A percentile compares a stretch with the other conserved stretches of the same genome.
These are phyloP conservation scores for Lactifluus echinatus DNA, from an alignment of 768 basidiomycete genomes.

Conservation along the genomic window DNA sequence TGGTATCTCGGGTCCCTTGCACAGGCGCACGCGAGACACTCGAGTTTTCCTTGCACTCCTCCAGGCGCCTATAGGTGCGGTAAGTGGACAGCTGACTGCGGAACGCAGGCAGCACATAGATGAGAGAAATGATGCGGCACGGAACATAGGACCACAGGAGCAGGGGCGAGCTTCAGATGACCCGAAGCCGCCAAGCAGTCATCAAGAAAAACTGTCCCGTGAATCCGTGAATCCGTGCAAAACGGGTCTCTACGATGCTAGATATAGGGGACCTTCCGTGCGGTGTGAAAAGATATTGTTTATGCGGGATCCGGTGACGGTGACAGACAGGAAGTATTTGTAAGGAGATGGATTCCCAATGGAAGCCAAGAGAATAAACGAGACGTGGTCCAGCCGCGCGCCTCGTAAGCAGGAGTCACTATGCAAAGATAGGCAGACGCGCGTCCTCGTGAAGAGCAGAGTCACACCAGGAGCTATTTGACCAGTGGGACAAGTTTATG, in stretches of 20 bases:
- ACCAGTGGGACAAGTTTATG: background rate
- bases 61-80: background rate
- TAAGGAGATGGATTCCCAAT: constrained; percentile 2
- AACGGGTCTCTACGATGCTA: background rate
- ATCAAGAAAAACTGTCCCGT: background rate
- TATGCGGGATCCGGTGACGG: background rate
- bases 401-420: background rate
- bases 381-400: constrained; percentile 8
- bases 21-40: background rate
- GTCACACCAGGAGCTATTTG: background rate
- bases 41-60: background rate
- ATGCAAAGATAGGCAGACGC: background rate
- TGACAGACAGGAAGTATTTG: background rate
- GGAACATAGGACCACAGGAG: constrained; percentile 1
- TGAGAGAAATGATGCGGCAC: background rate
- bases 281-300: background rate
- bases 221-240: background rate
- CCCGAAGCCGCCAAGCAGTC: background rate
- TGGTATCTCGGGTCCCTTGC: constrained; percentile 5
- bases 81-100: constrained; percentile 7
- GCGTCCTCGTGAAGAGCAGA: background rate
- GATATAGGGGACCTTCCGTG: constrained; percentile 1
- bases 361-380: constrained; percentile 5
- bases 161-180: background rate
- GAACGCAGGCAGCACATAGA: background rate